Percentiles rank a stretch among this genome's conserved stretches.
Evolutionary conservation across 2,329 filamentous ascomycete species (phyloP).

Genomic region (Metarhizium brunneum): DNA sequence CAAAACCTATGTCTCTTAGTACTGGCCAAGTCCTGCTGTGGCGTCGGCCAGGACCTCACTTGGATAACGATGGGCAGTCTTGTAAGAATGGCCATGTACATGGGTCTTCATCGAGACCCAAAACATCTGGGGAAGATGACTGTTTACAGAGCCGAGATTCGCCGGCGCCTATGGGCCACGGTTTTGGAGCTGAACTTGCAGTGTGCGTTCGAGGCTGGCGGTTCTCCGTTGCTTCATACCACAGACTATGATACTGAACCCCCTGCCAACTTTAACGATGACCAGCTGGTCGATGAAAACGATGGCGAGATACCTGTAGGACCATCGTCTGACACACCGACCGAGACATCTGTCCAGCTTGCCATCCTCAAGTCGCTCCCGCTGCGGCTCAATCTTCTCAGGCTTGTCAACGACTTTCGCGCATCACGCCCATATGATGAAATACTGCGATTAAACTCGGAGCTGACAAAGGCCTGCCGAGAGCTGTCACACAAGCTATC

Average conservation of each 20-base stretch:
- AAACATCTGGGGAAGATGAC: constrained; percentile 37
- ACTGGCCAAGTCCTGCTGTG: constrained; percentile 37
- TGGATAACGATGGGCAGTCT: constrained; percentile 43
- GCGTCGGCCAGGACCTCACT: constrained; percentile 38
- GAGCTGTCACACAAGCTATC: constrained; percentile 23
- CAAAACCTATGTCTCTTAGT: constrained; percentile 44
- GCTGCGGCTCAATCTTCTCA: constrained; percentile 32
- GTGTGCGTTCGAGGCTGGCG: constrained; percentile 39
- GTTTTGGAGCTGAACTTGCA: constrained; percentile 46
- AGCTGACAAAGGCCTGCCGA: constrained; percentile 31
- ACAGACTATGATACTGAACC: constrained; percentile 40
- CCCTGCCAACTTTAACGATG: constrained; percentile 43
- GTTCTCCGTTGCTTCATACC: constrained; percentile 35
- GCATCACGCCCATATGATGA: constrained; percentile 34
- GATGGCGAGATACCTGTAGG: constrained; percentile 12
- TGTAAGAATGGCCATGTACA: constrained; percentile 44
- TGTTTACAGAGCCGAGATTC: constrained; percentile 39
- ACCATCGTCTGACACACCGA: constrained; percentile 12
- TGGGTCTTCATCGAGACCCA: constrained; percentile 51
- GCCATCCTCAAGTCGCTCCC: constrained; percentile 34
- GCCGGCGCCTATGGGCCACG: constrained; percentile 47
- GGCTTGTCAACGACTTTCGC: constrained; percentile 37
- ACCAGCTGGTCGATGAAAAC: constrained; percentile 32
- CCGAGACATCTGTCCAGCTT: constrained; percentile 41
- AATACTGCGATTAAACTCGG: constrained; percentile 34